Evolutionary conservation across 1,139 yeast genomes (phyloP).

Genomic region (Hansenula lynferdii): DNA sequence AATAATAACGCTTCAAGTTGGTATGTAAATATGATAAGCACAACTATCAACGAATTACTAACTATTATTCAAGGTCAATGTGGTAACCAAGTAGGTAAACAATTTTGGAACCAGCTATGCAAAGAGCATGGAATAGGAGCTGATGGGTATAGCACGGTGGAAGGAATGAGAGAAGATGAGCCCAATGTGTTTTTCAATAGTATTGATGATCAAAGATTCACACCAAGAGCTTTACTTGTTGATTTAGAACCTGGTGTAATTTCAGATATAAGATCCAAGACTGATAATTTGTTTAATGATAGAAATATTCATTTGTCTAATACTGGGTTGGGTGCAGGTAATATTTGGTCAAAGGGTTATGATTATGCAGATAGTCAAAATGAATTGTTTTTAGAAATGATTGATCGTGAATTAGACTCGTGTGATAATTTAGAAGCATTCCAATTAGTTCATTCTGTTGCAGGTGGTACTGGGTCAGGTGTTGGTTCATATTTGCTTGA

Average conservation of each 20-base stretch:
- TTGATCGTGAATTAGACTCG: conserved; percentile 87
- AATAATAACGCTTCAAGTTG: conserved; percentile 61
- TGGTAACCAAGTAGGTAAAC: conserved; percentile 93
- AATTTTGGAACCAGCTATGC: conserved; percentile 90
- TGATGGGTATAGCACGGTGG: conserved; percentile 53
- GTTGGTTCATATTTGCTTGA: conserved; percentile 83
- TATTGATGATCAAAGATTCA: conserved; percentile 71
- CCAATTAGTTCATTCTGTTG: conserved; percentile 91
- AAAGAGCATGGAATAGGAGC: conserved; percentile 78
- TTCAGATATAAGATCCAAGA: conserved; percentile 50
- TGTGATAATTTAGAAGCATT: conserved; percentile 90
- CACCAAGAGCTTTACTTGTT: conserved; percentile 81
- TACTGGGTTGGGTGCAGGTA: conserved; percentile 90
- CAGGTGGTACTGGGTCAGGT: conserved; percentile 98
- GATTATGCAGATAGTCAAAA: conserved; percentile 64
- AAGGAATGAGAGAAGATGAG: conserved; percentile 54
- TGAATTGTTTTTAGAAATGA: conserved; percentile 73
- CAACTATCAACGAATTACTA: conserved; percentile 22
- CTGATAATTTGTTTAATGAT: conserved; percentile 74
- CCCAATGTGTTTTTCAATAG: conserved; percentile 82
- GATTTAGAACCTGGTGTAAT: conserved; percentile 93
- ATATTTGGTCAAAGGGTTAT: conserved; percentile 93
- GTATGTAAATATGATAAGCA: conserved; percentile 22
- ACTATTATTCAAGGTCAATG: conserved; percentile 71
- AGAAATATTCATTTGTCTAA: conserved; percentile 76